Conservation (phyloP, 116 monocot genomes). For the Trichopus zeylanicus region DNA sequence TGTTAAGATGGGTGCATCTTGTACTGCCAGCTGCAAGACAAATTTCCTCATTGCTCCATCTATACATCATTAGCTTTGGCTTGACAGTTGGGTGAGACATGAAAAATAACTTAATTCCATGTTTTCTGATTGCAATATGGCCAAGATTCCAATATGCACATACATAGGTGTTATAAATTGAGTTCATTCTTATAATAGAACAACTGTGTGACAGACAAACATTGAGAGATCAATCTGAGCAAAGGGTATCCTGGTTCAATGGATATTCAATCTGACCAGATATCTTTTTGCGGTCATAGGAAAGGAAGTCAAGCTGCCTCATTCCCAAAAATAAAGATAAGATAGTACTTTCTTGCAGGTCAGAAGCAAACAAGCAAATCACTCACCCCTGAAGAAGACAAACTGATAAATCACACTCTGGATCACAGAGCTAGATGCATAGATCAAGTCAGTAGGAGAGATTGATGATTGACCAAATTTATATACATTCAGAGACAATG, state of each 20-base stretch:
- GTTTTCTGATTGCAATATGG: too few species aligned
- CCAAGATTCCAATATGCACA: background rate
- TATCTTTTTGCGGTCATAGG: slow-evolving; percentile 44
- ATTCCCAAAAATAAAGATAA: background rate
- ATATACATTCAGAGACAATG: too few species aligned
- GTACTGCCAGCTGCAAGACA: slow-evolving; percentile 42
- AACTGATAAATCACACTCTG: slow-evolving; percentile 69
- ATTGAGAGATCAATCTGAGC: slow-evolving; percentile 6
- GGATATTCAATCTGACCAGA: slow-evolving; percentile 37
- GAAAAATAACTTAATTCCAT: background rate
- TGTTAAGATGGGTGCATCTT: slow-evolving; percentile 29
- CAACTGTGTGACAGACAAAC: slow-evolving; percentile 1
- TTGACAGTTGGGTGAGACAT: slow-evolving; percentile 11
- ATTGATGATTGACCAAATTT: slow-evolving; percentile 2
- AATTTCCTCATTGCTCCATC: slow-evolving; percentile 65
- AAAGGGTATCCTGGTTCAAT: slow-evolving; percentile 7
- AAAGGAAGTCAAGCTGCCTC: slow-evolving; percentile 47
- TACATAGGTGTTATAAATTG: background rate
- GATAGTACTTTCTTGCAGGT: too few species aligned
- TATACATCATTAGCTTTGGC: slow-evolving; percentile 19
- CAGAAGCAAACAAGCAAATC: background rate
- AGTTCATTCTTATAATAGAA: background rate
- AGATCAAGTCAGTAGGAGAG: background rate
- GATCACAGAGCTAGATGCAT: background rate
- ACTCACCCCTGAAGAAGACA: slow-evolving; percentile 42